These are phyloP conservation scores for Mycena crocata DNA, from an alignment of 768 basidiomycete genomes.

Conservation along the genomic window DNA sequence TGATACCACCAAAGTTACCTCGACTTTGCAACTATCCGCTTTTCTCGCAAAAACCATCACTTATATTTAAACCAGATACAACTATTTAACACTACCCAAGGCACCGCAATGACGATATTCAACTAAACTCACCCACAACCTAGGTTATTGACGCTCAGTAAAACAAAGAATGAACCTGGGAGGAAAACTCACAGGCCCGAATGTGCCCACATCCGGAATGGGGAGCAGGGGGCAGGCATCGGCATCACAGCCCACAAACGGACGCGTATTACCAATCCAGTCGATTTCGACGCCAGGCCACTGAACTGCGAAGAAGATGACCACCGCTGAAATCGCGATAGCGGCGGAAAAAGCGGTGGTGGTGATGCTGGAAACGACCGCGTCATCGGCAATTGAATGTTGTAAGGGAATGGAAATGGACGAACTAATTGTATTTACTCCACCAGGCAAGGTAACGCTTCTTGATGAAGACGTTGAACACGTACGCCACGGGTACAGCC, in stretches of 20 bases:
- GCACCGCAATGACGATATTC: no score
- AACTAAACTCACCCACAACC: no score
- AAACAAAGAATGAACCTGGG: no score
- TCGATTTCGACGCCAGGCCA: conserved; percentile 38
- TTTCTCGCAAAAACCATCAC: no score
- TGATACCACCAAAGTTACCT: no score
- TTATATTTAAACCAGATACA: no score
- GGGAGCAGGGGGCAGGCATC: conserved; percentile 28
- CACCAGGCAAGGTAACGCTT: conserved; percentile 39
- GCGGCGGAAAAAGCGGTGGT: conserved; percentile 45
- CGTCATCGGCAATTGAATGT: neutral
- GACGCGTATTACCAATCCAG: conserved; percentile 44
- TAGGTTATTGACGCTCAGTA: no score
- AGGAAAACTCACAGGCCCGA: no score
- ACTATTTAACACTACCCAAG: no score
- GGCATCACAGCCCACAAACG: conserved; percentile 33
- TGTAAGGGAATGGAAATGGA: neutral
- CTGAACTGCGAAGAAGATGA: conserved; percentile 50
- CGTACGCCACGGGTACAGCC: conserved; percentile 33
- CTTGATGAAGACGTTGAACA: conserved; percentile 39
- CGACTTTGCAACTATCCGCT: no score
- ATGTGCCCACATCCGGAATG: conserved; percentile 32
- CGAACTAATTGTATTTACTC: conserved; percentile 42
- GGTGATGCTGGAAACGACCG: conserved; percentile 40
- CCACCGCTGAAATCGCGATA: conserved; percentile 47